Percentiles rank a stretch among this genome's conserved stretches.
Evolutionary conservation across 2,329 filamentous ascomycete species (phyloP).

Genomic region (Didymella lethalis): DNA sequence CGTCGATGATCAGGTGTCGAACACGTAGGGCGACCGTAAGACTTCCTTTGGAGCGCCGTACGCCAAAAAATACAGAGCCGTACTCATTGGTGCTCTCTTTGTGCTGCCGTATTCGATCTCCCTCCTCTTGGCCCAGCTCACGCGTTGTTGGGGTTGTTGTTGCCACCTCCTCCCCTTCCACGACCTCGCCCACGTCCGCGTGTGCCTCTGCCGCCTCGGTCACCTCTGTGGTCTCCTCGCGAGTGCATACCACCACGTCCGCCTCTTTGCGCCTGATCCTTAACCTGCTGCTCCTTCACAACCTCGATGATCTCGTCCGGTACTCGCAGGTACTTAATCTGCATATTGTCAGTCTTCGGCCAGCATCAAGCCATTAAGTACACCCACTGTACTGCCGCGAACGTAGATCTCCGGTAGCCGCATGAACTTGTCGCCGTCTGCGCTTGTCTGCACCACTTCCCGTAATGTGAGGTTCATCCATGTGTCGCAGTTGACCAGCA

Average conservation of each 20-base stretch:
- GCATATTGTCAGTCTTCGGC: slow-evolving; percentile 20
- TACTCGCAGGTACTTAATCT: slow-evolving; percentile 98
- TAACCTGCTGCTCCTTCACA: slow-evolving; percentile 90
- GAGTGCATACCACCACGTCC: slow-evolving; percentile 70
- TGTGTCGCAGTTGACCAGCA: slow-evolving; percentile 95
- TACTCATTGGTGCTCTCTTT: neutral
- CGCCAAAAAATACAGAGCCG: neutral
- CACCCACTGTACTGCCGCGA: slow-evolving; percentile 90
- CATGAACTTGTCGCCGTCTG: slow-evolving; percentile 94
- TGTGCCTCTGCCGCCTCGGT: slow-evolving; percentile 59
- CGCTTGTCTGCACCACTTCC: slow-evolving; percentile 95
- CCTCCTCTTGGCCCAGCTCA: slow-evolving; percentile 1
- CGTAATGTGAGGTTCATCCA: slow-evolving; percentile 99
- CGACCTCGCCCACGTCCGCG: slow-evolving; percentile 62
- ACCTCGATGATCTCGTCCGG: slow-evolving; percentile 96
- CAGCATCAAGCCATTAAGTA: slow-evolving; percentile 37
- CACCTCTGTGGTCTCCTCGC: slow-evolving; percentile 63
- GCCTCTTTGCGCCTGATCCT: slow-evolving; percentile 66
- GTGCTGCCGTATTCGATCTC: neutral
- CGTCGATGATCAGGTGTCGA: neutral
- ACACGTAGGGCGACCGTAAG: neutral
- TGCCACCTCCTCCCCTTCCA: slow-evolving; percentile 62
- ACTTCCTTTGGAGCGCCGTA: neutral
- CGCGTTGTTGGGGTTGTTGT: slow-evolving; percentile 45
- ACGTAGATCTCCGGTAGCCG: slow-evolving; percentile 94